Conservation (phyloP, 176 grass and related monocot genomes). For the Bolboschoenus planiculmis region DNA sequence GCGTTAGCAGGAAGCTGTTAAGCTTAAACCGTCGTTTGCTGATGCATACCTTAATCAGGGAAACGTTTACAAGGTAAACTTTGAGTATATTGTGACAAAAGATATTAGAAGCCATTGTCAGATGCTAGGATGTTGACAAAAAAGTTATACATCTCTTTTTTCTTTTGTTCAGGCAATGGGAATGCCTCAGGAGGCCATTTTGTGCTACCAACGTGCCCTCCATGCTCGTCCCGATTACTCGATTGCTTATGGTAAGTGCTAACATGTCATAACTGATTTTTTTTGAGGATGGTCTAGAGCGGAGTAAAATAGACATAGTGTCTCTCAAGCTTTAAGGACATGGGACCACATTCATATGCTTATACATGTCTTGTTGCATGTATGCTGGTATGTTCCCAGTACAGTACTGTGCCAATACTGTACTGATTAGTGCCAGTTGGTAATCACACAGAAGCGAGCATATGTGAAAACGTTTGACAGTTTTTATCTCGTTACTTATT, state of each 20-base stretch:
- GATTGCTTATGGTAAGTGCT: conserved; percentile 78
- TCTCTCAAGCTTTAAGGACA: background rate
- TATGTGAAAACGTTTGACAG: conserved; percentile 18
- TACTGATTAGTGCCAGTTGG: background rate
- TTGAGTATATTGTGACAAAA: conserved; percentile 7
- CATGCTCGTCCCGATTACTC: conserved; percentile 77
- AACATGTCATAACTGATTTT: conserved; percentile 3
- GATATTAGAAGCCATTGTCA: background rate
- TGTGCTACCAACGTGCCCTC: conserved; percentile 84
- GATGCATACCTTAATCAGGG: conserved; percentile 97
- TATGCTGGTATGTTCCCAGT: background rate
- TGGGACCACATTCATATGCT: background rate
- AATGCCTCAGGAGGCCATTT: conserved; percentile 84
- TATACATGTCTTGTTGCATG: conserved; percentile 11
- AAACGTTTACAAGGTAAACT: conserved; percentile 89
- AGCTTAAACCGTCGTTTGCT: conserved; percentile 83
- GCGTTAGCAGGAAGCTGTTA: conserved; percentile 82
- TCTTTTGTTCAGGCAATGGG: conserved; percentile 62
- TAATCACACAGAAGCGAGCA: background rate
- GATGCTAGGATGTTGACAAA: background rate
- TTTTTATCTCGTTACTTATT: conserved; percentile 28
- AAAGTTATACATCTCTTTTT: conserved; percentile 22
- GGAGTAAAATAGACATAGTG: background rate
- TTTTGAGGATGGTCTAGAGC: background rate
- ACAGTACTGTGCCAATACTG: conserved; percentile 7